phyloP scores from a whole-genome alignment of 352 stramenopile species.

The Phytophthora cactorum region DNA sequence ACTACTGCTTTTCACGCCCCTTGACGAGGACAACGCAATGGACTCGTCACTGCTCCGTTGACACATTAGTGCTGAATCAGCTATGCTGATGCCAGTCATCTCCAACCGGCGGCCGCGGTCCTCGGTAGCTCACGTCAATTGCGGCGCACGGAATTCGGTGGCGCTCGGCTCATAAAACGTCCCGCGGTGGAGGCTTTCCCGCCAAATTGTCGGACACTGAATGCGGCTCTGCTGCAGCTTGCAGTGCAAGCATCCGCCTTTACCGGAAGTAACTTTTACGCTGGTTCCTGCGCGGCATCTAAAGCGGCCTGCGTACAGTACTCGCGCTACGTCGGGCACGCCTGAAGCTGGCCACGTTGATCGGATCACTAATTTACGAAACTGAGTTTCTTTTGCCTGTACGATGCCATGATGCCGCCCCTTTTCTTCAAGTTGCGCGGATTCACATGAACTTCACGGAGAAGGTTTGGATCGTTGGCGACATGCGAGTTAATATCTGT shows the following conservation, averaged over 20 bases:
- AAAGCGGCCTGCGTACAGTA: background rate
- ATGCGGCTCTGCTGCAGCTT: background rate
- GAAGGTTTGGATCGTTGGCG: background rate
- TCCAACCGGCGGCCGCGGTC: background rate
- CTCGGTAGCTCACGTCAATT: background rate
- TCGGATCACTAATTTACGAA: too few species aligned
- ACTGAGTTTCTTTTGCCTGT: constrained; percentile 6
- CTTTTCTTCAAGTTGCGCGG: constrained; percentile 15
- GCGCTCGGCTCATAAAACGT: constrained; percentile 19
- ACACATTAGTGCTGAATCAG: background rate
- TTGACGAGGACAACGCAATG: too few species aligned
- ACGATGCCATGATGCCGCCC: constrained; percentile 24
- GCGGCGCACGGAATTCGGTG: constrained; percentile 11
- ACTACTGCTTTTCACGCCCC: too few species aligned
- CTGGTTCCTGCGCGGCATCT: background rate
- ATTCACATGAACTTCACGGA: background rate
- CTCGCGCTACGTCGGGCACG: background rate
- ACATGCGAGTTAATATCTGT: background rate
- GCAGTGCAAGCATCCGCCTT: constrained; percentile 1
- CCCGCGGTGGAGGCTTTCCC: constrained; percentile 5
- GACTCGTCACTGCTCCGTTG: too few species aligned
- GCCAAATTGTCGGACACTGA: constrained; percentile 2
- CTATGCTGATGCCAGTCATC: background rate
- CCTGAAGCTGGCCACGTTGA: background rate
- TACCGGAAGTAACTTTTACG: constrained; percentile 6